These are phyloP conservation scores for Phytophthora rubi DNA, from an alignment of 352 stramenopile genomes.

Conservation along the genomic window DNA sequence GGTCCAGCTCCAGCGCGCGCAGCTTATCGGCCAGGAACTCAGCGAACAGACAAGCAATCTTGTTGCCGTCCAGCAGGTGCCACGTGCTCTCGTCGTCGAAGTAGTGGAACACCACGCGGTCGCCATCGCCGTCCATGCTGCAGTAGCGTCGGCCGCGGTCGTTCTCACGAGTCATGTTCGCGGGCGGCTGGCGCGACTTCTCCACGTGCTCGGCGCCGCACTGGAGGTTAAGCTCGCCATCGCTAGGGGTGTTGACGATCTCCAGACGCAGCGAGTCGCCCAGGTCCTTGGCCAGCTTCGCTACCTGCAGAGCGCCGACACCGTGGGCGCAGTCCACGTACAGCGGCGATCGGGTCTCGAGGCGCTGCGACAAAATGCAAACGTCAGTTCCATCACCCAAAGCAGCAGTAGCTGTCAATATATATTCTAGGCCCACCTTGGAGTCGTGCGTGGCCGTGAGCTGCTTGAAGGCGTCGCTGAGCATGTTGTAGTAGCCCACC, in stretches of 20 bases:
- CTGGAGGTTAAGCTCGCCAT: slow-evolving; percentile 95
- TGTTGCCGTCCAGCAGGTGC: slow-evolving; percentile 97
- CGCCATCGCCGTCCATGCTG: slow-evolving; percentile 97
- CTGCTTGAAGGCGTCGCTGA: slow-evolving; percentile 93
- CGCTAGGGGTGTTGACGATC: slow-evolving; percentile 77
- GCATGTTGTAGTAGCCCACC: slow-evolving; percentile 96
- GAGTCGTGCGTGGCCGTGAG: slow-evolving; percentile 82
- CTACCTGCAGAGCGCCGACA: slow-evolving; percentile 87
- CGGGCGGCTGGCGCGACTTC: slow-evolving; percentile 90
- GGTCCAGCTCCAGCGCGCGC: slow-evolving; percentile 64
- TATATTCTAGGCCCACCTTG: slow-evolving; percentile 45
- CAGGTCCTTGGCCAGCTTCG: slow-evolving; percentile 80
- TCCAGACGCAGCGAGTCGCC: slow-evolving; percentile 83
- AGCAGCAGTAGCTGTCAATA: neutral
- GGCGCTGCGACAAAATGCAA: slow-evolving; percentile 43
- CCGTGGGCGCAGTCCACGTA: slow-evolving; percentile 95
- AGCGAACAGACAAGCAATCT: slow-evolving; percentile 97
- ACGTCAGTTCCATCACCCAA: slow-evolving; percentile 6
- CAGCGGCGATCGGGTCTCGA: slow-evolving; percentile 80
- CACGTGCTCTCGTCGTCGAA: slow-evolving; percentile 80
- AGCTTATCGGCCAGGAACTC: slow-evolving; percentile 95
- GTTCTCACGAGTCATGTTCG: slow-evolving; percentile 64
- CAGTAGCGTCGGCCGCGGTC: slow-evolving; percentile 87
- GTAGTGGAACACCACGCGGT: slow-evolving; percentile 98
- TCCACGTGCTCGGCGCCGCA: slow-evolving; percentile 98